These are phyloP conservation scores for Gautieria morchelliformis DNA, from an alignment of 768 basidiomycete genomes.

Conservation along the genomic window DNA sequence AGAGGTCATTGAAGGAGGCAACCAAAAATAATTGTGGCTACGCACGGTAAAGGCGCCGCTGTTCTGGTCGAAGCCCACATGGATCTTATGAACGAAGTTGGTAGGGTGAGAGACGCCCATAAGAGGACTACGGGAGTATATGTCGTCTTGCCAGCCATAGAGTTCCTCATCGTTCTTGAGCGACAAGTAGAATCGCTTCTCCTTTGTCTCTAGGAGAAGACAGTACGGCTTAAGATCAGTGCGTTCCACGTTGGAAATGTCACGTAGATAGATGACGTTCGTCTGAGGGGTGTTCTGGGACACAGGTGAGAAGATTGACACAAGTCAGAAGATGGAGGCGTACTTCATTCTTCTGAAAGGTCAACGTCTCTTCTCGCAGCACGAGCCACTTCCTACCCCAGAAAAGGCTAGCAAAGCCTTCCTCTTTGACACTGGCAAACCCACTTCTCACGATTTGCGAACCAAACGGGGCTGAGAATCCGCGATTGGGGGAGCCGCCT, in stretches of 20 bases:
- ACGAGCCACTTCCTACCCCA: slow-evolving; percentile 90
- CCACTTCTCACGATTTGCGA: slow-evolving; percentile 56
- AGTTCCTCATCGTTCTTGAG: slow-evolving; percentile 93
- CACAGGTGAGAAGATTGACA: slow-evolving; percentile 10
- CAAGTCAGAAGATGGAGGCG: slow-evolving; percentile 18
- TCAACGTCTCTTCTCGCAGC: slow-evolving; percentile 67
- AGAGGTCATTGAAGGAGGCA: background rate
- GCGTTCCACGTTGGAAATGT: slow-evolving; percentile 82
- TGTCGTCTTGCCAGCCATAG: slow-evolving; percentile 98
- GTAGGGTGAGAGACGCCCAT: slow-evolving; percentile 93
- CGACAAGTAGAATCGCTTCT: slow-evolving; percentile 71
- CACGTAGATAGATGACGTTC: slow-evolving; percentile 53
- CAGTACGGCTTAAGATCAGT: slow-evolving; percentile 95
- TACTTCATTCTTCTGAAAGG: slow-evolving; percentile 90
- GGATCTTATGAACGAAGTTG: slow-evolving; percentile 97
- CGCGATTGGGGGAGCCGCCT: slow-evolving; percentile 53
- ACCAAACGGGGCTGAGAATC: slow-evolving; percentile 23
- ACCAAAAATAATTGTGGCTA: slow-evolving; percentile 11
- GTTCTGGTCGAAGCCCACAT: slow-evolving; percentile 92
- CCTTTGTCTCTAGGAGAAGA: slow-evolving; percentile 74
- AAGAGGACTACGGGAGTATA: slow-evolving; percentile 83
- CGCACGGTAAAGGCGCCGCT: slow-evolving; percentile 90
- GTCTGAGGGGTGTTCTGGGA: slow-evolving; percentile 46
- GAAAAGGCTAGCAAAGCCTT: slow-evolving; percentile 83
- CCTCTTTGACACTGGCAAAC: slow-evolving; percentile 85